Percentiles rank a stretch among this genome's conserved stretches.
phyloP scores from a whole-genome alignment of 768 basidiomycete species.

The Boletus vermiculosoides region DNA sequence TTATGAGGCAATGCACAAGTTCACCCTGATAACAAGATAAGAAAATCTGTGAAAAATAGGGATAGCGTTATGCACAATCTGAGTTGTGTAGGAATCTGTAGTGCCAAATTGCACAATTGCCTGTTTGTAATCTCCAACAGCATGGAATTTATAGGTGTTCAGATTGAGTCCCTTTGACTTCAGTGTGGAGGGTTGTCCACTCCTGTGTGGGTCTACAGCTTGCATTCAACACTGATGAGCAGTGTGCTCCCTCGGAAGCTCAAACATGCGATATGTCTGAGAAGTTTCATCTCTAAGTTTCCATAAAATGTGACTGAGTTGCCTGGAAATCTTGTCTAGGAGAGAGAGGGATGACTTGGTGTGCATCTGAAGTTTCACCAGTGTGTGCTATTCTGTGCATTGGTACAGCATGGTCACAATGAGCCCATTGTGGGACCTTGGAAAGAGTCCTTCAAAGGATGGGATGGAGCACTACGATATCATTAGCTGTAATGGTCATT shows the following conservation, averaged over 20 bases:
- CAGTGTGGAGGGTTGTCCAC: neutral
- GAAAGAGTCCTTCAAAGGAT: slow-evolving; percentile 38
- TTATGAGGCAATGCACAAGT: slow-evolving; percentile 36
- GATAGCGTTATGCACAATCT: neutral
- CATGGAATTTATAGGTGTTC: slow-evolving; percentile 33
- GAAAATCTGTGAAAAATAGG: neutral
- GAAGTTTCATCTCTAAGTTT: slow-evolving; percentile 22
- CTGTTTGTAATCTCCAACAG: slow-evolving; percentile 26
- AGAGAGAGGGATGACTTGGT: slow-evolving; percentile 17
- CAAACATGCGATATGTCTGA: slow-evolving; percentile 23
- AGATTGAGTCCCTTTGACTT: slow-evolving; percentile 21
- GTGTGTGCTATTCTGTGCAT: slow-evolving; percentile 35
- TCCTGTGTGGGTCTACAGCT: neutral
- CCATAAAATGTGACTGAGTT: slow-evolving; percentile 25
- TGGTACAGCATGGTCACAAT: slow-evolving; percentile 27
- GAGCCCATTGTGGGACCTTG: slow-evolving; percentile 19
- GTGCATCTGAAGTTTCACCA: slow-evolving; percentile 36
- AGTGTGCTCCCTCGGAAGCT: slow-evolving; percentile 30
- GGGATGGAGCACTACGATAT: slow-evolving; percentile 31
- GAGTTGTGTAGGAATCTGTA: slow-evolving; percentile 4
- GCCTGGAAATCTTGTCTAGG: slow-evolving; percentile 16
- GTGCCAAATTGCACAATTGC: slow-evolving; percentile 2
- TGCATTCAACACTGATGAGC: slow-evolving; percentile 11
- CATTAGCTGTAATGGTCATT: neutral
- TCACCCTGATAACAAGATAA: slow-evolving; percentile 33